phyloP scores from a whole-genome alignment of 1,139 yeast genomes.

The Geotrichum macrosporum region DNA sequence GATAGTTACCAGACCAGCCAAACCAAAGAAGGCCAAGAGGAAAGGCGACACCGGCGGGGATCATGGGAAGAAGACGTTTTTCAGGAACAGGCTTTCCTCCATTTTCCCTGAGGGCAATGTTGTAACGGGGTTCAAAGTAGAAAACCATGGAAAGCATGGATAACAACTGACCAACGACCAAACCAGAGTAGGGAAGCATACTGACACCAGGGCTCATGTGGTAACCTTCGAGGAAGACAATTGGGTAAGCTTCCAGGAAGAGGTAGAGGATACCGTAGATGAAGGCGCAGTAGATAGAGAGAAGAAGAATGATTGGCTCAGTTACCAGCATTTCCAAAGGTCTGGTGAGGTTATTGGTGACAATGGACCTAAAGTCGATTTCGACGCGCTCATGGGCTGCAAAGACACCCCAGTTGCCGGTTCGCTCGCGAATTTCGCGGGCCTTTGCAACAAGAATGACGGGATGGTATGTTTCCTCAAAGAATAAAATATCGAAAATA shows the following conservation, averaged over 20 bases:
- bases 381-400: constrained; percentile 77
- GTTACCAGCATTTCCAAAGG: constrained; percentile 63
- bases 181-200: constrained; percentile 40
- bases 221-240: constrained; percentile 61
- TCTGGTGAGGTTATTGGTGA: constrained; percentile 63
- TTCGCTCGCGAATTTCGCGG: constrained; percentile 45
- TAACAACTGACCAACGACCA: constrained; percentile 49
- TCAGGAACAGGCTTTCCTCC: constrained; percentile 70
- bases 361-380: constrained; percentile 48
- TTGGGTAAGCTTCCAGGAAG: constrained; percentile 73
- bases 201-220: constrained; percentile 54
- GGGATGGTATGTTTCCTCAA: constrained; percentile 49
- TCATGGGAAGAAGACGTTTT: constrained; percentile 70
- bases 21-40: constrained; percentile 80
- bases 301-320: constrained; percentile 68
- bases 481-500: constrained; percentile 36
- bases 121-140: constrained; percentile 37
- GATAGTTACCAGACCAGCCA: constrained; percentile 79
- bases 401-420: constrained; percentile 69
- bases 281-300: constrained; percentile 74
- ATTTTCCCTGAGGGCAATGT: constrained; percentile 42
- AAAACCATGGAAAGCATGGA: constrained; percentile 30
- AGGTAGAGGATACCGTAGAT: constrained; percentile 81
- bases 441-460: constrained; percentile 46
- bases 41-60: constrained; percentile 62